Conservation (phyloP, 768 basidiomycete species). For the Scleroderma bovista region DNA sequence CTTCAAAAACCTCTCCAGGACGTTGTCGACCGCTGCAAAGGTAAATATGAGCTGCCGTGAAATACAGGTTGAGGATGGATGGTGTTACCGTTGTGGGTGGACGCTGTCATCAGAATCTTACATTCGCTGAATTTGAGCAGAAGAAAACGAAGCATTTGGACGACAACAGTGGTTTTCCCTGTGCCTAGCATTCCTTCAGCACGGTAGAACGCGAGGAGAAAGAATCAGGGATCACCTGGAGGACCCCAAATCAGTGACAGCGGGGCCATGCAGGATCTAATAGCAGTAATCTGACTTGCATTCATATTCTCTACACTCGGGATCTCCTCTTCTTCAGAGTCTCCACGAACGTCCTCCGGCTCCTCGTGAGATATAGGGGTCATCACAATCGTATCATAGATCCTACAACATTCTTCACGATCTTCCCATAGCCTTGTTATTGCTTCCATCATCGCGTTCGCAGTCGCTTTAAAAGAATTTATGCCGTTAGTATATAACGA, state of each 20-base stretch:
- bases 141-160: conserved; percentile 49
- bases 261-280: conserved; percentile 37
- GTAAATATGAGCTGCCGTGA: background rate
- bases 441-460: conserved; percentile 63
- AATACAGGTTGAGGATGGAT: background rate
- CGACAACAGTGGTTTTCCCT: conserved; percentile 67
- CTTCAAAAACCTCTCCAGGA: conserved; percentile 54
- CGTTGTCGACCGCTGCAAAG: conserved; percentile 62
- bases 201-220: background rate
- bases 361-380: conserved; percentile 19
- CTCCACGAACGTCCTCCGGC: background rate
- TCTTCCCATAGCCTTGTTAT: conserved; percentile 42
- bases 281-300: conserved; percentile 48
- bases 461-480: conserved; percentile 39
- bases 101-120: conserved; percentile 66
- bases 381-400: conserved; percentile 43
- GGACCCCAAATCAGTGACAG: conserved; percentile 67
- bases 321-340: conserved; percentile 11
- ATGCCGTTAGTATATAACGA: background rate
- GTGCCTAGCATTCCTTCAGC: conserved; percentile 40
- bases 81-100: conserved; percentile 56
- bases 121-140: conserved; percentile 26
- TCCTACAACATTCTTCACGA: conserved; percentile 40
- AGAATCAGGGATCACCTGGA: conserved; percentile 38
- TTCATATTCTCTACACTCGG: conserved; percentile 35